Base-by-base conservation (phyloP, 2,329 filamentous ascomycete species). In the Nemania sp. region DNA sequence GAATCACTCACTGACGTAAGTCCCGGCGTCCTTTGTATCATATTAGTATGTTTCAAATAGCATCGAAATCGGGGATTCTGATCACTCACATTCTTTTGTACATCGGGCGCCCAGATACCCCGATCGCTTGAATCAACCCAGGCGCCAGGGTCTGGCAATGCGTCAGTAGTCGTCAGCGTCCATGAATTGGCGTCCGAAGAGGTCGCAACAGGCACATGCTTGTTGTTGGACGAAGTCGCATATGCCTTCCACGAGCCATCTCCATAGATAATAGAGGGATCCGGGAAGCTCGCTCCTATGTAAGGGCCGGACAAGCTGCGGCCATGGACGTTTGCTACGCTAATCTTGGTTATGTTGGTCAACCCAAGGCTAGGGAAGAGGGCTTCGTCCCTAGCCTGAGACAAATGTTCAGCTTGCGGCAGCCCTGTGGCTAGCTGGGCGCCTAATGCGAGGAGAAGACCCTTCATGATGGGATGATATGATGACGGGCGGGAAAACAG, bases 211-310 rank as follows among this genome's bases (percentile, higher is more conserved):
- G 66, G 66, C 8, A 69, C 47, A 0, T 50, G 52, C 52, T 67
- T 65, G 52, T 57, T 57, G 44, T 64, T 64, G 3, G 64, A 65
- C 8, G 66, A 68, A 1, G 67, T 69, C 6, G 49, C 64, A 34
- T 68, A 69, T 0, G 66, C 66, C 23, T 66, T 67, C 67, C 67
- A 69, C 24, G 65, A 63, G 3, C 63, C 66, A 34, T 67, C 61
- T 12, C 63, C 66, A 31, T 43, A 66, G 31, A 69, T 68, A 5
- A 68, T 48, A 3, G 54, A 57, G 0, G 67, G 67, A 28, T 69
- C 67, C 1, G 67, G 67, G 50, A 69, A 69, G 52, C 65, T 36
- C 9, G 54, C 57, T 8, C 54, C 61, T 26, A 69, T 51, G 17
- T 53, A 57, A 6, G 65, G 65, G 3, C 66, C 66, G 0, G 49